Percentiles rank a stretch among this genome's conserved stretches.
Evolutionary conservation across 345 rosid genomes (phyloP).

Genomic region (Eucalyptus virginea): DNA sequence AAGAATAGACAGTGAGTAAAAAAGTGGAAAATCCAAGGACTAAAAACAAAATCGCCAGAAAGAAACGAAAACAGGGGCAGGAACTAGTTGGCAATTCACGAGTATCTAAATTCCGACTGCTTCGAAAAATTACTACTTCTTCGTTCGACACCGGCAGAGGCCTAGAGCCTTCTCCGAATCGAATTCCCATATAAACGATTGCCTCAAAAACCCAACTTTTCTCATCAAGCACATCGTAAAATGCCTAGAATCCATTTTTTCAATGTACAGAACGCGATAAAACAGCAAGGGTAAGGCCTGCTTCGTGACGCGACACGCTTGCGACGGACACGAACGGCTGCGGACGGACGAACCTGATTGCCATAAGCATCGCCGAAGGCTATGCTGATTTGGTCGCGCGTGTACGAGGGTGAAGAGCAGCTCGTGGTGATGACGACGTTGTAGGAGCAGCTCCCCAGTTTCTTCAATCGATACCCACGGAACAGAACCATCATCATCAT

Average conservation of each 20-base stretch:
- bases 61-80: not conserved
- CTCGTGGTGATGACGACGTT: constrained; percentile 58
- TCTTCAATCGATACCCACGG: constrained; percentile 2
- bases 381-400: constrained; percentile 81
- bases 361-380: constrained; percentile 92
- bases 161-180: not conserved
- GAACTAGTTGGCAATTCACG: not conserved
- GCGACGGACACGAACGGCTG: not conserved
- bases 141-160: not conserved
- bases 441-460: constrained; percentile 55
- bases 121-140: not conserved
- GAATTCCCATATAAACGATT: not conserved
- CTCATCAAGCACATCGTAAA: not conserved
- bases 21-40: not conserved
- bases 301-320: not conserved
- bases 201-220: not conserved
- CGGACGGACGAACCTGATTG: constrained; percentile 50
- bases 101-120: not conserved
- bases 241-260: not conserved
- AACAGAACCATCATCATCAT: not conserved
- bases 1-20: not conserved
- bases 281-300: not conserved
- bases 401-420: constrained; percentile 64
- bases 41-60: not conserved
- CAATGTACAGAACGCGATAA: not conserved